These are phyloP conservation scores for Oryza brachyantha DNA, from an alignment of 176 grass and related monocot genomes.

Conservation along the genomic window DNA sequence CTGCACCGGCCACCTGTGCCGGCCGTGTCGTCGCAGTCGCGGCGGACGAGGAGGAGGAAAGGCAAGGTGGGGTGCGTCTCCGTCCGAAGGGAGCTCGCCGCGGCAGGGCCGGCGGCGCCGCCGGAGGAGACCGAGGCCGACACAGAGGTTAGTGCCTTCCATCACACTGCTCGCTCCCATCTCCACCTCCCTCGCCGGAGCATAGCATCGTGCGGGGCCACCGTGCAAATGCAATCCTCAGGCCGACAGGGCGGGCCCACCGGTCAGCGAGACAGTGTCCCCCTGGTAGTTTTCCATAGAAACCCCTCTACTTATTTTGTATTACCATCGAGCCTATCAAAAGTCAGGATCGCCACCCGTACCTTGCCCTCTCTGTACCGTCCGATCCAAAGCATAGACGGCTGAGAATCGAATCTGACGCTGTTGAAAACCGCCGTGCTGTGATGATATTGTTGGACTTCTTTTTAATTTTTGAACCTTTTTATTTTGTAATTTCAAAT, in stretches of 20 bases:
- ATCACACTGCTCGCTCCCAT: not conserved
- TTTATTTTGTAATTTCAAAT: too few species aligned
- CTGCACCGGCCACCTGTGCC: not conserved
- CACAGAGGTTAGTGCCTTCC: slow-evolving; percentile 31
- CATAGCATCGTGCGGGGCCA: too few species aligned
- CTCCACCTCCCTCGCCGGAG: not conserved
- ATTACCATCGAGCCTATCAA: too few species aligned
- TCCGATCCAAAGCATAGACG: too few species aligned
- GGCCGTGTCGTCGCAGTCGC: not conserved
- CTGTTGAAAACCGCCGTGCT: not conserved
- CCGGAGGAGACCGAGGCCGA: not conserved
- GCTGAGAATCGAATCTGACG: not conserved
- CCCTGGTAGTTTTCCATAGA: too few species aligned
- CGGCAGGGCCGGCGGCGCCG: not conserved
- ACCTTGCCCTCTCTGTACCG: not conserved
- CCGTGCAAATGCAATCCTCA: not conserved
- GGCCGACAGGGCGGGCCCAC: not conserved
- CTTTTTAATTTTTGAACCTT: too few species aligned
- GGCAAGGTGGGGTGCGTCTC: not conserved
- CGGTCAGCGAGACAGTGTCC: not conserved
- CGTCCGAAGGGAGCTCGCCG: slow-evolving; percentile 15
- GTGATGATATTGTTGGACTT: too few species aligned
- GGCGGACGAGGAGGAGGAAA: not conserved
- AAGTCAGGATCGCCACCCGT: too few species aligned
- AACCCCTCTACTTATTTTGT: too few species aligned